Evolutionary conservation across 257 asterid species (phyloP), one percentile per base, ranked within the genome.

Genomic region (Nicotiana sylvestris): DNA sequence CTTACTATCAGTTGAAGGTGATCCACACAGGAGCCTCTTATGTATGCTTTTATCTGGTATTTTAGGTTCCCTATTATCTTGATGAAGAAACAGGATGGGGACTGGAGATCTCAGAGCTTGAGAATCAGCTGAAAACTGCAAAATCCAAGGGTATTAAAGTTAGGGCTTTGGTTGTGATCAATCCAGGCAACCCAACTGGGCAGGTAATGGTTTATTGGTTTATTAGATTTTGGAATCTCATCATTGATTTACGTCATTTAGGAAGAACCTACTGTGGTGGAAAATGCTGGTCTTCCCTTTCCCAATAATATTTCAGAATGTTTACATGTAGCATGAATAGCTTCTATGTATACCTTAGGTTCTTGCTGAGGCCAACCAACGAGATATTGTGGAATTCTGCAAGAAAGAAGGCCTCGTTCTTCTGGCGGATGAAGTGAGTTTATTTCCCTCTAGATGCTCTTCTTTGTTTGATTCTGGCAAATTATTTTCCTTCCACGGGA

Each of bases 81-180:
- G 97, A 96, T 81, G 98, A 96, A 90, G 98, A 94, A 37, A 91
- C 91, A 0, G 98, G 99, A 15, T 96, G 99, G 99, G 99, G 98
- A 21, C 83, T 96, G 84, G 98, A 93, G 89, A 74, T 88, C 25
- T 87, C 97, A 35, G 98, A 96, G 81, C 97, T 96, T 70, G 86
- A 93, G 81, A 90, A 89, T 8, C 98, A 94, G 91, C 83, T 96
- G 82, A 94, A 96, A 85, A 66, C 87, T 86, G 97, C 98, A 83
- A 94, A 83, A 85, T 90, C 98, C 2, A 89, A 92, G 86, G 98
- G 98, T 43, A 56, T 91, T 74, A 83, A 66, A 1, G 95, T 96
- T 53, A 86, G 96, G 89, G 97, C 99, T 58, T 89, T 96, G 91
- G 99, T 91, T 79, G 99, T 96, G 62, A 96, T 96, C 81, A 96